Base-by-base conservation (phyloP, 768 basidiomycete genomes). In the Phylloporus rhodoxanthus region DNA sequence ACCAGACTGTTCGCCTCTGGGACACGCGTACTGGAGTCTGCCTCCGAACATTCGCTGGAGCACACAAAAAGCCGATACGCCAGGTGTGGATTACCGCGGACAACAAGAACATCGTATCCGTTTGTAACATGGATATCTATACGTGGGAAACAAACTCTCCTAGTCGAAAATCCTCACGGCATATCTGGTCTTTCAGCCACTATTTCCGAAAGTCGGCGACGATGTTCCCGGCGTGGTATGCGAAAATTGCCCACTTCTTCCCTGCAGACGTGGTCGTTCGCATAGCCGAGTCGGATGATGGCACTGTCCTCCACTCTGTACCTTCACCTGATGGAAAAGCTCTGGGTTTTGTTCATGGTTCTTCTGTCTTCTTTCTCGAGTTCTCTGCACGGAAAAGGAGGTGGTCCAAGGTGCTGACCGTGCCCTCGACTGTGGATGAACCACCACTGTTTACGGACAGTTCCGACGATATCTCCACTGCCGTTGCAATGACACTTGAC, bases 1-100 rank as follows among this genome's bases (percentile, higher is more conserved):
- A 64, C 21, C 54, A 45, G 21, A 52, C 47, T 3, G 40, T 63
- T 26, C 64, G 63, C 33, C 50, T 63, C 11, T 65, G 63, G 63
- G 58, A 62, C 17, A 46, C 48, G 20, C 46, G 36, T 19, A 57
- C 63, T 8, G 62, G 48, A 41, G 52, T 53, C 15, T 58, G 54
- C 32, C 33, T 62, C 10, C 47, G 51, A 6, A 55, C 54, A 15
- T 57, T 43, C 9, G 7, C 50, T 25, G 47, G 52, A 43, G 38
- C 19, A n/a, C 58, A 60, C 44, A 47, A 39, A 20, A 59, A 59
- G 21, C 46, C 57, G 5, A 36, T 59, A 51, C 37, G 13, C 15
- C 46, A 42, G n/a, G 58, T 59, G 20, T 52, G 54, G 53, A 47
- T 59, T n/a, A 59, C 58, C 6, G 43, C 53, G 26, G 58, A 59